Evolutionary conservation across 805 yeast genomes (phyloP).

Genomic region (Nakazawaea anatomiae): DNA sequence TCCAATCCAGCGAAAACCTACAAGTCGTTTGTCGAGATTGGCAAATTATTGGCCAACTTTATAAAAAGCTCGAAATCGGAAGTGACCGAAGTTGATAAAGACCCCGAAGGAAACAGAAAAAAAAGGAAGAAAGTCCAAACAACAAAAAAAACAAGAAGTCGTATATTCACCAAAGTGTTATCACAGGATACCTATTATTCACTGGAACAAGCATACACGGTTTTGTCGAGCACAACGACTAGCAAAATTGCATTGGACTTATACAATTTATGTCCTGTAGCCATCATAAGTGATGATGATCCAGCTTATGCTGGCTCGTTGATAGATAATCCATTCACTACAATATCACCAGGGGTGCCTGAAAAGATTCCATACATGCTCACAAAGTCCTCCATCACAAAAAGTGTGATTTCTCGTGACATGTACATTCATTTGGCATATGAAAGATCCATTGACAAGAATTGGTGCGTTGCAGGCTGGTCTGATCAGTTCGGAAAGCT

Average conservation of each 20-base stretch:
- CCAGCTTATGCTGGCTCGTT: constrained; percentile 3
- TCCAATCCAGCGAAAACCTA: constrained; percentile 37
- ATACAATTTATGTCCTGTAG: constrained; percentile 50
- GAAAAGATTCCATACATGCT: constrained; percentile 37
- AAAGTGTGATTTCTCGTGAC: constrained; percentile 52
- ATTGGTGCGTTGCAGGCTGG: constrained; percentile 88
- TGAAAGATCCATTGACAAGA: constrained; percentile 71
- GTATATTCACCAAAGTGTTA: constrained; percentile 29
- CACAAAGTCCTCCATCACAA: constrained; percentile 28
- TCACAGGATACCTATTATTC: constrained; percentile 34
- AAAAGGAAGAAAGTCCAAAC: constrained; percentile 20
- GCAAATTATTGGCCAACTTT: constrained; percentile 43
- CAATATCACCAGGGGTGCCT: constrained; percentile 36
- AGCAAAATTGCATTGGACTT: constrained; percentile 44
- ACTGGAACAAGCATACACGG: constrained; percentile 24
- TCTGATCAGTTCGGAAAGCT: constrained; percentile 74
- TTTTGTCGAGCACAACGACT: constrained; percentile 28
- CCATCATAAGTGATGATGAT: neutral
- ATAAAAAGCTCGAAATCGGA: constrained; percentile 23
- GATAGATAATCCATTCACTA: constrained; percentile 27
- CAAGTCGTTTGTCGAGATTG: constrained; percentile 39
- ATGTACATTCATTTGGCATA: constrained; percentile 81
- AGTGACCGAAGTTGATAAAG: constrained; percentile 12
- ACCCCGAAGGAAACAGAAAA: constrained; percentile 17
- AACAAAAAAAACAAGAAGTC: constrained; percentile 2